Percentiles rank a stretch among this genome's conserved stretches.
Evolutionary conservation across 1,284 basidiomycete species (phyloP).

Genomic region (Fomitopsis palustris): DNA sequence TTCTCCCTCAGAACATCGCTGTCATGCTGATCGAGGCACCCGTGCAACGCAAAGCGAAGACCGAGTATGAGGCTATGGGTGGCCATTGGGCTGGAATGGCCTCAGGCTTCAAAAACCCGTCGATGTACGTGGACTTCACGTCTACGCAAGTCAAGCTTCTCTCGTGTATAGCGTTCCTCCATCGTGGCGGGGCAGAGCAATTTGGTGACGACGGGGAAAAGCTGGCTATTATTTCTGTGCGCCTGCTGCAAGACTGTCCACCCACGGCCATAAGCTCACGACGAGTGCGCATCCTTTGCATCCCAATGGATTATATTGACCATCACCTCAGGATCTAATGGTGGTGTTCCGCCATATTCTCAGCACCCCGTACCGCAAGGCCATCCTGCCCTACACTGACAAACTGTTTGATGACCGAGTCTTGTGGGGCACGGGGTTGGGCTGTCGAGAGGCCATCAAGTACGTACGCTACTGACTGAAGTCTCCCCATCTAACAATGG

Average conservation of each 20-base stretch:
- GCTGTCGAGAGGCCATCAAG: constrained; percentile 83
- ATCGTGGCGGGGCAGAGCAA: constrained; percentile 70
- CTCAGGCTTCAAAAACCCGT: constrained; percentile 69
- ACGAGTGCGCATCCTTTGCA: constrained; percentile 46
- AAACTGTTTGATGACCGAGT: constrained; percentile 91
- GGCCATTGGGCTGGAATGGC: constrained; percentile 88
- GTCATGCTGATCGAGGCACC: constrained; percentile 81
- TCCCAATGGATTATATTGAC: neutral
- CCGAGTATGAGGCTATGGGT: constrained; percentile 76
- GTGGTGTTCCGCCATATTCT: constrained; percentile 93
- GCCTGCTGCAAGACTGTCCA: constrained; percentile 93
- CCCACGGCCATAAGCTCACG: constrained; percentile 80
- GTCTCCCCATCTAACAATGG: constrained; percentile 8
- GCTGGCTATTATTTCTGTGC: constrained; percentile 79
- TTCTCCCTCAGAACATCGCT: constrained; percentile 75
- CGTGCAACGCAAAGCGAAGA: constrained; percentile 82
- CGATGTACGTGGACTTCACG: constrained; percentile 86
- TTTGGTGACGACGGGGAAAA: constrained; percentile 80
- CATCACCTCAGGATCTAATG: constrained; percentile 74
- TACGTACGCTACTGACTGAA: constrained; percentile 28
- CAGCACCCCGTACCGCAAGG: constrained; percentile 76
- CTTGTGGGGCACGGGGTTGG: constrained; percentile 82
- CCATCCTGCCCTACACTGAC: constrained; percentile 84
- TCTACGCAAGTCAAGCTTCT: constrained; percentile 95
- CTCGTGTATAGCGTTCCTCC: constrained; percentile 90